Evolutionary conservation across 2,329 filamentous ascomycete species (phyloP).

Genomic region (Sarocladium strictum): DNA sequence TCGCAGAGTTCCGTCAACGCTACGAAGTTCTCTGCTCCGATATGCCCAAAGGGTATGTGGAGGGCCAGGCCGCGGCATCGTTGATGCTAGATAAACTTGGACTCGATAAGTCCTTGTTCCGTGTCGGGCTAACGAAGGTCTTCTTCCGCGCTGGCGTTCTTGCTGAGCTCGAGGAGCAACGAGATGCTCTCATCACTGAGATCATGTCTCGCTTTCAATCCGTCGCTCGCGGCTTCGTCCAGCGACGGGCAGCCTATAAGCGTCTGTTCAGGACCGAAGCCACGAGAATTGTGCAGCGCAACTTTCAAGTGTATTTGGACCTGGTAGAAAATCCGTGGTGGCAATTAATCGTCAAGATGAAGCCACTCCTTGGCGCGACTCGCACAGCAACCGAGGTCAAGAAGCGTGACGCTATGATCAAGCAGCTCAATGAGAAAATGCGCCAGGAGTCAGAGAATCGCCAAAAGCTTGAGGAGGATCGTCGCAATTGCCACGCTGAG

Average conservation of each 20-base stretch:
- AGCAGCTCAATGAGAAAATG: conserved; percentile 79
- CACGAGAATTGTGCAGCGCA: conserved; percentile 87
- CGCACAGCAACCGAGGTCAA: conserved; percentile 91
- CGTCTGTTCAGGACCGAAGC: conserved; percentile 91
- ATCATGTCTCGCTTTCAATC: conserved; percentile 95
- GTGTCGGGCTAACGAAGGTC: conserved; percentile 92
- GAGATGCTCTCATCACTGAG: conserved; percentile 85
- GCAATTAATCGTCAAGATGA: conserved; percentile 92
- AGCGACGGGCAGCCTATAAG: conserved; percentile 85
- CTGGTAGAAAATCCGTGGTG: conserved; percentile 95
- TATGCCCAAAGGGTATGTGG: conserved; percentile 85
- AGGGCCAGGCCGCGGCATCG: conserved; percentile 78
- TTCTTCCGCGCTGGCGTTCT: conserved; percentile 97
- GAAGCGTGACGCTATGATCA: conserved; percentile 89
- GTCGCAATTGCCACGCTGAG: conserved; percentile 78
- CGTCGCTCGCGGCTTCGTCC: conserved; percentile 80
- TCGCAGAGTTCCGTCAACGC: conserved; percentile 88
- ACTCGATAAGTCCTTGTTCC: conserved; percentile 79
- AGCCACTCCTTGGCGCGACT: conserved; percentile 86
- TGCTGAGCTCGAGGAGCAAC: conserved; percentile 92
- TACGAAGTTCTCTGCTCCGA: conserved; percentile 90
- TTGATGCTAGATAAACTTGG: conserved; percentile 87
- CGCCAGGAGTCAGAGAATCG: conserved; percentile 67
- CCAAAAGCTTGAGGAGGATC: conserved; percentile 82
- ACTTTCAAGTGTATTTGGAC: conserved; percentile 86